Evolutionary conservation across 768 basidiomycete species (phyloP).

Genomic region (Fibroporia radiculosa): DNA sequence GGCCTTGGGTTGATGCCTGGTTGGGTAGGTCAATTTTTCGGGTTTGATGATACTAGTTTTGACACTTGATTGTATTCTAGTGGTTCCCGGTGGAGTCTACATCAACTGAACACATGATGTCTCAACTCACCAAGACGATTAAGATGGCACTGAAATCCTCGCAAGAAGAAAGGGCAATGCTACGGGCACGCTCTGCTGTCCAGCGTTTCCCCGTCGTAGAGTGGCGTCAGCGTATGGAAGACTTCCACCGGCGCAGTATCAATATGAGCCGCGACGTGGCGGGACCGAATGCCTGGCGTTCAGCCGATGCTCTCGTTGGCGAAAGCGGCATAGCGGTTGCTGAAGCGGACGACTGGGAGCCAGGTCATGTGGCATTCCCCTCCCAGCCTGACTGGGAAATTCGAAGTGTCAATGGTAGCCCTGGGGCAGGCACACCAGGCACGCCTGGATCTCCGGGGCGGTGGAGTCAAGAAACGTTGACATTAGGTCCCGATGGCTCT

Average conservation of each 20-base stretch:
- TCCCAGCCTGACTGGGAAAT: conserved; percentile 73
- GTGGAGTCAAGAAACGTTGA: conserved; percentile 54
- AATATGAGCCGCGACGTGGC: conserved; percentile 59
- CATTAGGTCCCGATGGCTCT: conserved; percentile 35
- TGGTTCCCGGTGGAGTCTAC: conserved; percentile 97
- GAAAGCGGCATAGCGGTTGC: conserved; percentile 35
- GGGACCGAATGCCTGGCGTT: conserved; percentile 69
- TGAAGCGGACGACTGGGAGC: conserved; percentile 77
- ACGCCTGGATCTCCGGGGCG: conserved; percentile 52
- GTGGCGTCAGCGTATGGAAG: conserved; percentile 94
- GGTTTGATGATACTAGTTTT: not conserved
- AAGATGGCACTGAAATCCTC: conserved; percentile 90
- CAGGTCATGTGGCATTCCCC: conserved; percentile 55
- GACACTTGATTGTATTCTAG: conserved; percentile 35
- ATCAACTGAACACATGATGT: conserved; percentile 89
- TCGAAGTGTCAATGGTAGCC: conserved; percentile 43
- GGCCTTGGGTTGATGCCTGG: conserved; percentile 97
- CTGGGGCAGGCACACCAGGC: conserved; percentile 18
- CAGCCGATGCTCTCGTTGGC: conserved; percentile 54
- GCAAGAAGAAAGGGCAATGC: conserved; percentile 84
- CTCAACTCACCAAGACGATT: conserved; percentile 89
- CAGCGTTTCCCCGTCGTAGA: conserved; percentile 98
- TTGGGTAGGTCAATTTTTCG: conserved; percentile 56
- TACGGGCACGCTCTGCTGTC: conserved; percentile 88
- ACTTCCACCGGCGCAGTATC: conserved; percentile 88